Evolutionary conservation across 2,329 filamentous ascomycete genomes (phyloP), one percentile per base, ranked within the genome.

Genomic region (Aureobasidium sp.): DNA sequence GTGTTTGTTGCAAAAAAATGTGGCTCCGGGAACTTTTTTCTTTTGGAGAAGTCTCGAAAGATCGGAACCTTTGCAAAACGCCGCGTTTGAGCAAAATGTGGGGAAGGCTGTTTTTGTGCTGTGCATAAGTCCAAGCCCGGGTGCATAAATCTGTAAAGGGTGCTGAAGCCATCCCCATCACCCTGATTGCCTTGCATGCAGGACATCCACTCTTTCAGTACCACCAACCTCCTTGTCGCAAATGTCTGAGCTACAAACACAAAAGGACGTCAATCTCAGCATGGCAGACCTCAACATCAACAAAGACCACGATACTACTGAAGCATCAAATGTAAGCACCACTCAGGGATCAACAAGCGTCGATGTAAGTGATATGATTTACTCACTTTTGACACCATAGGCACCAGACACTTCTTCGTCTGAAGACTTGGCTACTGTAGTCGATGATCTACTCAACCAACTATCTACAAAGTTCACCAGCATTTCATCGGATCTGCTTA

Each of bases 371-470:
- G 8, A 43, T 12, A 10, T 32, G 29, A 2, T 8, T 32, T 20
- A 20, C 20, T 20, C 20, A 20, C 29, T 32, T 0, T 7, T 15
- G 24, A 13, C 44, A 13, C 12, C 15, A 4, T 7, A 47, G 44
- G 12, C 12, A 59, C 7, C 46, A 60, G 57, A 43, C 27, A n/a
- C 69, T 74, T 78, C 82, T 48, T 76, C 79, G 51, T 81, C 80
- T 8, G 79, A 82, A 47, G 88, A 93, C 71, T 82, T 95, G 62
- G 86, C 86, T 2, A 85, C 84, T 4, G 90, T 92, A 1, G 87
- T 97, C 1, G 92, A 97, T 68, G 90, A 96, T 44, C 82, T 97
- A 2, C 79, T 97, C 4, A 91, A 92, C 71, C 87, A 90, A 50
- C 78, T 97, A 0, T 90, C 89, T 57, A 87, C 85, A 74, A 96